Conservation (phyloP, 2,329 filamentous ascomycete genomes). For the Hypoxylon sp. region DNA sequence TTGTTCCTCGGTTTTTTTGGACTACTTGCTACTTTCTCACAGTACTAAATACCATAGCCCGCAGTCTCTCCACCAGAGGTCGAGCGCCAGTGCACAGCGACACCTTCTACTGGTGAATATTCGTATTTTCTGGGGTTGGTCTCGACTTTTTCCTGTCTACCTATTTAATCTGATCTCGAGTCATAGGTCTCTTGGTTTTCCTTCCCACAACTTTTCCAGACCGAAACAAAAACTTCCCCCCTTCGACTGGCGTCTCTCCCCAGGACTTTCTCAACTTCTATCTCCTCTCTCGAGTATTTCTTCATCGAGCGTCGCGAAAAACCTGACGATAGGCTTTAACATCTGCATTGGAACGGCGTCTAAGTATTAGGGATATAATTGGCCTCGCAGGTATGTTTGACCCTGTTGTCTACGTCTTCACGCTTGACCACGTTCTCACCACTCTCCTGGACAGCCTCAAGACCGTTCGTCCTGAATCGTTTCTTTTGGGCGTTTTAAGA, state of each 20-base stretch:
- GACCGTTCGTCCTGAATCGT: neutral
- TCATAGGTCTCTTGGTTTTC: neutral
- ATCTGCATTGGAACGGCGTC: neutral
- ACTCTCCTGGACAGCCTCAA: neutral
- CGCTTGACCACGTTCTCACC: neutral
- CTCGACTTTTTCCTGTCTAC: neutral
- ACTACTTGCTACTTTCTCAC: constrained; percentile 11
- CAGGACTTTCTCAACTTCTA: neutral
- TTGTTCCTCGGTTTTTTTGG: constrained; percentile 9
- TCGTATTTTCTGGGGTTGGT: neutral
- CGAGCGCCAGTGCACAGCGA: constrained; percentile 2
- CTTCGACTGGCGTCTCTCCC: neutral
- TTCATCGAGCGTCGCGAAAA: neutral
- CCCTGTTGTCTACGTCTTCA: neutral
- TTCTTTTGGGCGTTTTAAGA: neutral
- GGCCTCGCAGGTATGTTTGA: neutral
- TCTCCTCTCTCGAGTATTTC: neutral
- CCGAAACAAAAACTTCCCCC: neutral
- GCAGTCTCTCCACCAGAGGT: constrained; percentile 1
- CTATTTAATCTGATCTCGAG: neutral
- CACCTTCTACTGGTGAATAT: neutral
- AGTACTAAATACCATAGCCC: constrained; percentile 10
- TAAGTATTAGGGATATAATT: neutral
- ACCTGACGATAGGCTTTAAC: neutral
- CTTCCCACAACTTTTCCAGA: neutral